Evolutionary conservation across 306 rosid genomes (phyloP), one percentile per base, ranked within the genome.

Genomic region (Glycine latifolia): DNA sequence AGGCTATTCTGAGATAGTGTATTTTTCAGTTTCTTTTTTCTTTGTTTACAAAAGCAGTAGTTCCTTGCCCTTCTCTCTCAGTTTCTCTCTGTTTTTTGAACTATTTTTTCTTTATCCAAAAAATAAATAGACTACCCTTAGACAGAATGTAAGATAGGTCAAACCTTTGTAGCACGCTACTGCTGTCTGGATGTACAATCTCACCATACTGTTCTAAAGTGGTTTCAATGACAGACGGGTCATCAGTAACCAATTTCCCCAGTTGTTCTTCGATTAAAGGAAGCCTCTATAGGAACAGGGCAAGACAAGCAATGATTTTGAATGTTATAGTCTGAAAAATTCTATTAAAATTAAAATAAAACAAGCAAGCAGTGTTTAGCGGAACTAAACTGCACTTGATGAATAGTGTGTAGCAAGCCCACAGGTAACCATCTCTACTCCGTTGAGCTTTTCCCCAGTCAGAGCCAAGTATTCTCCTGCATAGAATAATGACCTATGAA

Each of bases 401-500:
- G 90, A 76, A 83, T 95, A 93, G 81, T 95, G 99, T 6, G 98
- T 95, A 15, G 97, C 99, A 85, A 93, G 96, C 68, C 98, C 98
- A 81, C 96, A 91, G 49, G 93, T 82, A 84, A 87, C 46, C 98
- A 95, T 93, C 86, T 95, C 97, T 61, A 71, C 89, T 81, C 97
- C 98, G 15, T 79, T 88, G 76, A 91, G 96, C 67, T 90, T 95
- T 72, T 84, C 94, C 78, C 99, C 97, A 7, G 97, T 93, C 35
- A 95, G 86, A 81, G 90, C 99, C 89, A 93, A 81, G 90, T 89
- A 93, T 86, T 95, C 98, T n/a, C 99, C 98, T 95, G 86, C 80
- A 87, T 41, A 81, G 55, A 67, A 79, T 35, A 44, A 73, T 49
- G 77, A 41, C 14, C 48, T 56, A 78, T 77, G 50, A 61, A 77